Base-by-base conservation (phyloP, 495 filamentous ascomycete genomes). In the Talaromyces borbonicus region DNA sequence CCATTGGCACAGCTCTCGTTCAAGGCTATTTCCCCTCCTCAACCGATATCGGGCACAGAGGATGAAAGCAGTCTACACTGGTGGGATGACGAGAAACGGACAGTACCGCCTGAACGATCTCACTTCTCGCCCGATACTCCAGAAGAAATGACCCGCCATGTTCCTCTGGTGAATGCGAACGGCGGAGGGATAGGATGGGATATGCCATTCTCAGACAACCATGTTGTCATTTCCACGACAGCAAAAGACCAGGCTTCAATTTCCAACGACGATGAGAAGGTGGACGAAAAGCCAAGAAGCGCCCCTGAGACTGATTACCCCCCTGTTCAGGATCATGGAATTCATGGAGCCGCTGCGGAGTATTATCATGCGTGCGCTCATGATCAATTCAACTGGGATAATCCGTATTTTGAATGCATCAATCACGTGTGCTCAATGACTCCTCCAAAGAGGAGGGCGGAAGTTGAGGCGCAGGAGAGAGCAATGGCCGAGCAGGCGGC, bases 361-460 rank as follows among this genome's bases (percentile, higher is more conserved):
- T 77, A 77, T 42, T 77, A 68, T 25, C 68, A 75, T 46, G 73
- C 71, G 5, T 72, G 69, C 52, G 63, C 69, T 0, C 69, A 75
- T 50, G 73, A 77, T 30, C 48, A 71, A 23, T 68, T 72, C 40
- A 8, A 41, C 9, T 73, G 66, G 49, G 56, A 59, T 22, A 64
- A 56, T 5, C 68, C 72, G 0, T 74, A 68, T 47, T 77, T 77
- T 44, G 66, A 72, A 33, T 75, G 73, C 33, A 38, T 60, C 11
- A 67, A 71, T 33, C 73, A 75, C 50, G 50, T 60, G 18, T 77
- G 72, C 47, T 66, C 67, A 0, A 58, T 70, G 16, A 68, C 64
- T 1, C 57, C 65, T 6, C 49, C 35, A 14, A 49, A 48, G 31
- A 41, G 35, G 14, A 14, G 30, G 2, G 19, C 54, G 1, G 20